Evolutionary conservation across 257 asterid genomes (phyloP).

Genomic region (Lantana camara): DNA sequence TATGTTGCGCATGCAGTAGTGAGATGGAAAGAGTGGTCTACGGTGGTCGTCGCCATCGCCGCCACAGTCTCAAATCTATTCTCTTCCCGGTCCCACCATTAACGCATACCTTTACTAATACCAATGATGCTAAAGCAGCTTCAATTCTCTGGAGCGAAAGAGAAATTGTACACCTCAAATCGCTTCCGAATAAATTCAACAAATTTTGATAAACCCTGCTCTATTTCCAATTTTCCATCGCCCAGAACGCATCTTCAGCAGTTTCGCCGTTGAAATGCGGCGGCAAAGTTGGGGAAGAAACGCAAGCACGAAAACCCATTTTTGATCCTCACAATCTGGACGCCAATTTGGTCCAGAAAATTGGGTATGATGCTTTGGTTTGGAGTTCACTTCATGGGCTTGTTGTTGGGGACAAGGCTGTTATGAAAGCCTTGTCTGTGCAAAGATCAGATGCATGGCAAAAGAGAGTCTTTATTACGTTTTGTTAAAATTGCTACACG

Average conservation of each 20-base stretch:
- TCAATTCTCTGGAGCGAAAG: conserved; percentile 18
- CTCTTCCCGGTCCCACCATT: neutral
- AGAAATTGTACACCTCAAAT: conserved; percentile 12
- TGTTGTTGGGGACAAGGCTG: conserved; percentile 78
- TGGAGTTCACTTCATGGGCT: conserved; percentile 93
- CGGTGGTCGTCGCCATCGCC: neutral
- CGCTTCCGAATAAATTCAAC: conserved; percentile 11
- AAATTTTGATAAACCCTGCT: conserved; percentile 29
- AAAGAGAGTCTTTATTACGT: too few relatives aligned
- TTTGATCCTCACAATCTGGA: conserved; percentile 70
- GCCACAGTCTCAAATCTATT: neutral
- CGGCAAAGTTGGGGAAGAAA: conserved; percentile 20
- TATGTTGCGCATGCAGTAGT: too few relatives aligned
- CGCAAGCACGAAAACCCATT: conserved; percentile 35
- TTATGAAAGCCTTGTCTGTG: too few relatives aligned
- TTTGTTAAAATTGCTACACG: too few relatives aligned
- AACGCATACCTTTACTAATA: neutral
- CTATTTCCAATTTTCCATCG: conserved; percentile 38
- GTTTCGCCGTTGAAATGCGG: conserved; percentile 42
- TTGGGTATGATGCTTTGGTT: conserved; percentile 81
- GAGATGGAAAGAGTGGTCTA: neutral
- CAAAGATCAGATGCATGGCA: too few relatives aligned
- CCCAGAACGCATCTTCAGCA: conserved; percentile 35
- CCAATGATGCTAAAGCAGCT: conserved; percentile 17
- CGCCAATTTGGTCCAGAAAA: conserved; percentile 54